Evolutionary conservation across 1,139 yeast genomes (phyloP), one percentile per base, ranked within the genome.

Genomic region (Fermentozyma sake): DNA sequence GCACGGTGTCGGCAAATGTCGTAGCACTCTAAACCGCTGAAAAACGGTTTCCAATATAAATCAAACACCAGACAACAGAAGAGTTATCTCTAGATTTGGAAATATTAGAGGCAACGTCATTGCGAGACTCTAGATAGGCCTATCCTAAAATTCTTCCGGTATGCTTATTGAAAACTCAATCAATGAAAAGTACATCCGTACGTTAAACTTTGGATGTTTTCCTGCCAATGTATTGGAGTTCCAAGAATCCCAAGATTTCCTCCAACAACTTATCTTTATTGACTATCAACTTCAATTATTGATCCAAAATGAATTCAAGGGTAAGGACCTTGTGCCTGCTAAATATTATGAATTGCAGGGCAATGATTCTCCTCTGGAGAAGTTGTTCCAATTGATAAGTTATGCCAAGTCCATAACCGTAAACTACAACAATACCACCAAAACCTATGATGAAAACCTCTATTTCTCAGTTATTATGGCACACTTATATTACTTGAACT

Each of bases 271-370:
- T 21, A 47, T 60, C 7, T 64, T 57, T 34, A 43, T 63, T 21
- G 73, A 67, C 39, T 61, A 61, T 41, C 64, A 64, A 41, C 47
- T 65, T 26, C 68, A 61, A 34, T 37, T 54, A 8, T 38, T 61
- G 9, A 46, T 64, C 23, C 58, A 52, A 32, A 53, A 55, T 29
- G 64, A 60, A 31, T 55, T 58, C 29, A 43, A 41, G 9, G 58
- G 58, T 5, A 41, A 46, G 12, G 61, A 54, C 27, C 41, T 60
- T 16, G 38, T 49, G n/a, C 48, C 53, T 1, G 44, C 50, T 4
- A 26, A 24, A 6, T 32, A 44, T 15, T 43, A 45, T 22, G 43
- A 42, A 14, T 30, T 27, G 14, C 39, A 35, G 16, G 51, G 48
- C 8, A 38, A 37, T 18, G 30, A 24, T 5, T 27, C 47, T 4